These are phyloP conservation scores for Apiospora koreana DNA, from an alignment of 2,329 filamentous ascomycete species.

Conservation along the genomic window DNA sequence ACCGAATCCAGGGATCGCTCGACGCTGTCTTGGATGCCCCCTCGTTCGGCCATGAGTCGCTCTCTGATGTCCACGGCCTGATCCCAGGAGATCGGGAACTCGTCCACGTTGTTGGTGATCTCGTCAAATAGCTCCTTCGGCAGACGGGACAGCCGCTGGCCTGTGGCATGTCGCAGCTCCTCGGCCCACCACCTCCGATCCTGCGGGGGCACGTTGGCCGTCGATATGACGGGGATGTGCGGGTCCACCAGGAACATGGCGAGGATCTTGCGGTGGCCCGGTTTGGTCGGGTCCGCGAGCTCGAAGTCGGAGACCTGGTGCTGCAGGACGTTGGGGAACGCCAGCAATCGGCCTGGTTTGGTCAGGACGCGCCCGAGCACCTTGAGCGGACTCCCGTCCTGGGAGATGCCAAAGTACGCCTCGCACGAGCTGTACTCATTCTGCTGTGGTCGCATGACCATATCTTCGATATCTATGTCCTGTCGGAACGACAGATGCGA, in stretches of 20 bases:
- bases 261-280: conserved; percentile 61
- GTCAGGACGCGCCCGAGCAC: conserved; percentile 26
- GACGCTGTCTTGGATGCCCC: neutral
- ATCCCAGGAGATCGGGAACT: neutral
- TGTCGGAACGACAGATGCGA: conserved; percentile 53
- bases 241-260: conserved; percentile 65
- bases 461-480: neutral
- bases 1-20: neutral
- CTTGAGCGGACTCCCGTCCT: conserved; percentile 16
- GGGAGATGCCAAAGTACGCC: neutral
- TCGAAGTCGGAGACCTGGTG: conserved; percentile 48
- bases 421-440: conserved; percentile 13
- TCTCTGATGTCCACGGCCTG: neutral
- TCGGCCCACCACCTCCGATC: conserved; percentile 40
- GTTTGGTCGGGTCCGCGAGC: conserved; percentile 50
- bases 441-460: conserved; percentile 4
- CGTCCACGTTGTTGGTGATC: neutral
- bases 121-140: neutral
- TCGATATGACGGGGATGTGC: conserved; percentile 42
- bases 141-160: conserved; percentile 16
- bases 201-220: conserved; percentile 46
- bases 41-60: neutral
- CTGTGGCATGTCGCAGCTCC: conserved; percentile 12
- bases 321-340: conserved; percentile 37
- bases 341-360: conserved; percentile 23